These are phyloP conservation scores for Inga laurina DNA, from an alignment of 306 rosid genomes.

Conservation along the genomic window DNA sequence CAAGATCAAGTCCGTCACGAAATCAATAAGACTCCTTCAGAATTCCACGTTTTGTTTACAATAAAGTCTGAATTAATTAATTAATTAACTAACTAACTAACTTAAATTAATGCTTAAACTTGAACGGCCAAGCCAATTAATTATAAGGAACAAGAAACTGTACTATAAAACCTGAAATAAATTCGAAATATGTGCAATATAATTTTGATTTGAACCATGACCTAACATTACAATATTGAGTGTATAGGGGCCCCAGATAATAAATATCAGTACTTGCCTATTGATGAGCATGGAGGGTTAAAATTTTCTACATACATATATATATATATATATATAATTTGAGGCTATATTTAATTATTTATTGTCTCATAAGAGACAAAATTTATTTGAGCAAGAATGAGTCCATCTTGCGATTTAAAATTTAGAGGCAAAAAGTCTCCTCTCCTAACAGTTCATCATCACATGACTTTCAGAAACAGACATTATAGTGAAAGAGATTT, in stretches of 20 bases:
- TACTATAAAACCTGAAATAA: slow-evolving; percentile 47
- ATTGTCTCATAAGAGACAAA: slow-evolving; percentile 40
- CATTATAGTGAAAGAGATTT: slow-evolving; percentile 51
- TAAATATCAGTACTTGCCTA: slow-evolving; percentile 16
- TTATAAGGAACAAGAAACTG: slow-evolving; percentile 37
- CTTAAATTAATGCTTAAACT: slow-evolving; percentile 47
- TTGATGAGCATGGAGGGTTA: slow-evolving; percentile 27
- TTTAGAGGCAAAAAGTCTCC: slow-evolving; percentile 25
- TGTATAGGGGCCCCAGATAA: slow-evolving; percentile 18
- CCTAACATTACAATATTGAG: slow-evolving; percentile 43
- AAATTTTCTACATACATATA: background rate
- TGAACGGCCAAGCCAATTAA: slow-evolving; percentile 27
- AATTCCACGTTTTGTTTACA: slow-evolving; percentile 27
- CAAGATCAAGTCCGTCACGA: slow-evolving; percentile 34
- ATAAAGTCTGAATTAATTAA: slow-evolving; percentile 26
- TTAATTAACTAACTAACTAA: background rate
- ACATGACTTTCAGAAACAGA: slow-evolving; percentile 61
- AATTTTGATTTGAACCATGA: slow-evolving; percentile 37
- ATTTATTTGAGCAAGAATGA: slow-evolving; percentile 41
- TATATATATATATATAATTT: background rate
- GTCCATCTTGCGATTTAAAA: slow-evolving; percentile 52
- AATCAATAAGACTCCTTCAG: slow-evolving; percentile 31
- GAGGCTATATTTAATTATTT: slow-evolving; percentile 6
- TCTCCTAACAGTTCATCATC: slow-evolving; percentile 49
- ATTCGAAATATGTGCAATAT: slow-evolving; percentile 31